A percentile compares a stretch with the other conserved stretches of the same genome.
Evolutionary conservation across 139 green algal species (phyloP).

Genomic region (Chlamydomonas incerta): DNA sequence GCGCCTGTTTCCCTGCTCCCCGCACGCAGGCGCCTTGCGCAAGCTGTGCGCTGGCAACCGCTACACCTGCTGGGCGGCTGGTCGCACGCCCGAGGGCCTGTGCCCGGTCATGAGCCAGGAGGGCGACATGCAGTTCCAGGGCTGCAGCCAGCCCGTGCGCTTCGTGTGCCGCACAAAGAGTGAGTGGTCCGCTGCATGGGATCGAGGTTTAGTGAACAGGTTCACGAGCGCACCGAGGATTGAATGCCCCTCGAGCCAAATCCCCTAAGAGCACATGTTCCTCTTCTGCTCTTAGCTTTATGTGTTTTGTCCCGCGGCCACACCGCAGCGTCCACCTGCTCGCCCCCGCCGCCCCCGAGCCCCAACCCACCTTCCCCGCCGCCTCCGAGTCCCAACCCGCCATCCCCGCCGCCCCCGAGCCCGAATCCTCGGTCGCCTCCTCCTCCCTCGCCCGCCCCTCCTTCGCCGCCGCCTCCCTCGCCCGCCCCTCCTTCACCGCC

Average conservation of each 20-base stretch:
- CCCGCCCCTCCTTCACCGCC: not conserved
- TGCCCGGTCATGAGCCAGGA: not conserved
- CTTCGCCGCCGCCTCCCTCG: not conserved
- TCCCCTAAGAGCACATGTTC: too few species aligned
- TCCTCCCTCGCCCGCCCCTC: not conserved
- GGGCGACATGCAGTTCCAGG: not conserved
- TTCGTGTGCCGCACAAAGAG: slow-evolving; percentile 15
- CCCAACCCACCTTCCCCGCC: not conserved
- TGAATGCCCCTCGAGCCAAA: too few species aligned
- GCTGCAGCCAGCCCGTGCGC: not conserved
- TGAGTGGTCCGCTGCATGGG: too few species aligned
- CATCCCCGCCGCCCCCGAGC: not conserved
- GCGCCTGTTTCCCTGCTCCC: too few species aligned
- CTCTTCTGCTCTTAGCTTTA: too few species aligned
- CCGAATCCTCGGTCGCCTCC: not conserved
- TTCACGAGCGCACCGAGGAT: too few species aligned
- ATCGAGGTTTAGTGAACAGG: too few species aligned
- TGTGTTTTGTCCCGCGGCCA: too few species aligned
- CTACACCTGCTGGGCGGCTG: slow-evolving; percentile 8
- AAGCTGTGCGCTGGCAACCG: not conserved
- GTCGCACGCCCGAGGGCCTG: not conserved
- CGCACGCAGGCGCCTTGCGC: not conserved
- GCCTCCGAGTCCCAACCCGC: not conserved
- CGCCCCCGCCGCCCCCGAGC: not conserved
- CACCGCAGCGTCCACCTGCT: not conserved